Base-by-base conservation (phyloP, 2,329 filamentous ascomycete genomes). In the Phoma sp. region DNA sequence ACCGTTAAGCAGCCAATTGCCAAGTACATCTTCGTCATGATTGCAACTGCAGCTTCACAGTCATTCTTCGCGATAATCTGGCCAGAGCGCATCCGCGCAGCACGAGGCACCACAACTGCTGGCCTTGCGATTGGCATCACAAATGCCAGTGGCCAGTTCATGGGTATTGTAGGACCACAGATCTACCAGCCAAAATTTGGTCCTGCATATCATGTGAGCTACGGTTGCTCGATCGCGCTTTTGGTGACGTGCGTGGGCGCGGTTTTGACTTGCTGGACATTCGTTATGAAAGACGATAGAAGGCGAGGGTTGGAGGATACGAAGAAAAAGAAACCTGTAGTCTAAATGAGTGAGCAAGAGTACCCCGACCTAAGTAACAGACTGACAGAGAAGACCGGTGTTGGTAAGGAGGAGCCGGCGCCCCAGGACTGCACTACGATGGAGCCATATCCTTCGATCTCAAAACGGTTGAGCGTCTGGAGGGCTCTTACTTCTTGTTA, bases 181-280 rank as follows among this genome's bases (percentile, higher is more conserved):
- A 73, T 77, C 5, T 78, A 78, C 57, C 74, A 76, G 51, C 50
- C 70, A 3, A 76, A 68, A 51, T 78, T 76, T 54, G 76, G 76
- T 0, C 76, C 76, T 25, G 70, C 63, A 2, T 78, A 78, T 63
- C 62, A 61, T 7, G 68, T 77, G 12, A 77, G 73, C 57, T 78
- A 74, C 60, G 64, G 67, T 7, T 69, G 68, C 17, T 74, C 72
- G 6, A 73, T 77, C 38, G 71, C 68, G 2, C 56, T 78, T 22
- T 58, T 77, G 2, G 50, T 58, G 9, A 55, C 39, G 3, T 65
- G 59, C 25, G 43, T 65, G 33, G 51, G 51, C n/a, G 58, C 64
- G 4, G 55, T 63, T 3, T 25, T 53, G 31, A 63, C 60, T 6
- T 60, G 62, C 32, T 67, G 58, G 62, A 61, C 58, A 24, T 67